phyloP scores from a whole-genome alignment of 2,329 filamentous ascomycete species.

The Cladosporium sp. region DNA sequence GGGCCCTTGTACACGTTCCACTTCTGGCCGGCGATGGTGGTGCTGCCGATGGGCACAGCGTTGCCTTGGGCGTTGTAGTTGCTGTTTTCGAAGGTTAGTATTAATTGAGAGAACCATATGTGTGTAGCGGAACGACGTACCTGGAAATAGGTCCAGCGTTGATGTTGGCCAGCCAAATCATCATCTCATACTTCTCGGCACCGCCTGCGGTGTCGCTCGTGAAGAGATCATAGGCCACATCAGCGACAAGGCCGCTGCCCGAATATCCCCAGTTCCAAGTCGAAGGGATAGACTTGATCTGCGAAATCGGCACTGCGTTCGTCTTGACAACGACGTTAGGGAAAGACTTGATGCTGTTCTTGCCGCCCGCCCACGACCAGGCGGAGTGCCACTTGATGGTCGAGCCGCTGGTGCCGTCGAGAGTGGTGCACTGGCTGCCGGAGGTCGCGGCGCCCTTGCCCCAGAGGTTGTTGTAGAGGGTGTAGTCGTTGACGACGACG shows the following conservation, averaged over 20 bases:
- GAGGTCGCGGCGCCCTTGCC: conserved; percentile 37
- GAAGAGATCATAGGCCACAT: conserved; percentile 62
- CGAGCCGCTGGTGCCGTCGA: conserved; percentile 35
- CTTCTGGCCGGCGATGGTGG: conserved; percentile 49
- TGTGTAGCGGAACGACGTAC: conserved; percentile 23
- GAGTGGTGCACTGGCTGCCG: conserved; percentile 45
- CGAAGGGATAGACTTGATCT: conserved; percentile 41
- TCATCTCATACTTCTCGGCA: conserved; percentile 56
- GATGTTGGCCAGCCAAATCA: conserved; percentile 60
- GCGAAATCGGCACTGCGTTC: conserved; percentile 29
- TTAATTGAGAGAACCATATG: not conserved
- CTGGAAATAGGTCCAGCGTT: conserved; percentile 57
- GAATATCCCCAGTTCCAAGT: conserved; percentile 49
- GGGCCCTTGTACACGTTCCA: conserved; percentile 59
- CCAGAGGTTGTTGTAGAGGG: conserved; percentile 43
- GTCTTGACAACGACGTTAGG: conserved; percentile 38
- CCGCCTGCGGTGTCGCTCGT: conserved; percentile 47
- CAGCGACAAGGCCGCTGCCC: conserved; percentile 47
- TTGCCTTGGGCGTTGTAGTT: conserved; percentile 31
- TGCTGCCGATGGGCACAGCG: conserved; percentile 43
- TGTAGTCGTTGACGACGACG: conserved; percentile 30
- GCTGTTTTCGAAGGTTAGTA: not conserved
- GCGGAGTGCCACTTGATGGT: conserved; percentile 43
- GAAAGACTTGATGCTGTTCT: conserved; percentile 40
- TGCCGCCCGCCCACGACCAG: conserved; percentile 29